Evolutionary conservation across 2,329 filamentous ascomycete species (phyloP), one percentile per base, ranked within the genome.

Genomic region (Colletotrichum melonis): DNA sequence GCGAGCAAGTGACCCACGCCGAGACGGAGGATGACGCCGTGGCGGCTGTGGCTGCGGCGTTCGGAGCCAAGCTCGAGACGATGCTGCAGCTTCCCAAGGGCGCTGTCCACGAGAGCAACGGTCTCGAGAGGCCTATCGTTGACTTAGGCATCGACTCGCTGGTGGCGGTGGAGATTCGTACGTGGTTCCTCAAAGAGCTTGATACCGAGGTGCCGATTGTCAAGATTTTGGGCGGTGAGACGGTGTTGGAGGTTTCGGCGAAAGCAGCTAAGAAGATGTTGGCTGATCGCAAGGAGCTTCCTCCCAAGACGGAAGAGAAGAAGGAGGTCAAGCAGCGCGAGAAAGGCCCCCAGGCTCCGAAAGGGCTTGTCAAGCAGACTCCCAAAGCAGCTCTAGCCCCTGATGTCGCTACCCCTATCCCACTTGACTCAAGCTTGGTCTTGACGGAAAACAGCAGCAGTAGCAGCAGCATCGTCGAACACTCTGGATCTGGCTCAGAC

Each of bases 111-210:
- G 24, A 83, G 1, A 62, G 75, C 8, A 75, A 19, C 26, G 54
- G 24, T 24, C 54, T 56, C 24, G 14, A 56, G 26, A 24, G 54
- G 4, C 54, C 54, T 16, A 59, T 78, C 16, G 72, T 76, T 9
- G 78, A 80, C 5, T 67, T 80, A 2, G 80, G 80, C 1, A 73
- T 81, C 8, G 81, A 82, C 64, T 80, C 80, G 0, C 69, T 83
- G 9, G 73, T 81, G 0, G 80, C 80, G n/a, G 79, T 81, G 3
- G 78, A 79, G 80, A 83, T 85, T 2, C 83, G 87, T 0, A 78
- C 83, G 2, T 90, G 87, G 87, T 86, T 88, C 71, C 52, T 84
- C n/a, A 86, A 86, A 66, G 79, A 85, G 49, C 58, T 88, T 0
- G 73, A 84, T 0, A 77, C 84, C 0, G 84, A 88, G 58, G 81